A percentile compares a stretch with the other conserved stretches of the same genome.
phyloP scores from a whole-genome alignment of 1,284 basidiomycete species.

The Trichosporon faecale region DNA sequence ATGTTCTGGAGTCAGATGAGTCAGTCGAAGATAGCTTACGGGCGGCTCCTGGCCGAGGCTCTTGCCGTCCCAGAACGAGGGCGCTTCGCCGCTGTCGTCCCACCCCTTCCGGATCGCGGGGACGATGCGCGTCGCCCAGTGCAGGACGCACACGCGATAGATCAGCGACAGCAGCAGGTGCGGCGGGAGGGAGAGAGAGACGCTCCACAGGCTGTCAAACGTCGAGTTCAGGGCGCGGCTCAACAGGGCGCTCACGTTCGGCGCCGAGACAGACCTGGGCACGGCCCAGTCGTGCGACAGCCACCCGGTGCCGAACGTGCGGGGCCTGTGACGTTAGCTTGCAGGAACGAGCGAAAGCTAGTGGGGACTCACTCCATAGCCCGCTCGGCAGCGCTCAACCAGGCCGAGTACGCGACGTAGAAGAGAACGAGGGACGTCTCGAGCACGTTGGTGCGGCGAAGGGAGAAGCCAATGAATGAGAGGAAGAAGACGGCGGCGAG shows the following conservation, averaged over 20 bases:
- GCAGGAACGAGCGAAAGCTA: not conserved
- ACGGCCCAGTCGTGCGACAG: slow-evolving; percentile 29
- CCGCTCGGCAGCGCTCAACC: slow-evolving; percentile 50
- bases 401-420: slow-evolving; percentile 64
- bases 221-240: slow-evolving; percentile 30
- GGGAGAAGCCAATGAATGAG: slow-evolving; percentile 80
- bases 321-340: slow-evolving; percentile 34
- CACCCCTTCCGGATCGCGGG: slow-evolving; percentile 63
- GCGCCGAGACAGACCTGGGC: slow-evolving; percentile 19
- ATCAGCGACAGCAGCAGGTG: slow-evolving; percentile 67
- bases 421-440: slow-evolving; percentile 83
- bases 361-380: slow-evolving; percentile 46
- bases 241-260: slow-evolving; percentile 29
- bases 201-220: slow-evolving; percentile 37
- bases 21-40: slow-evolving; percentile 27
- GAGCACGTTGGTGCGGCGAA: slow-evolving; percentile 85
- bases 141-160: slow-evolving; percentile 78
- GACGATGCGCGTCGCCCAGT: slow-evolving; percentile 76
- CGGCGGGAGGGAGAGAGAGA: slow-evolving; percentile 43
- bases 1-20: slow-evolving; percentile 35
- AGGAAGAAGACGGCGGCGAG: slow-evolving; percentile 64
- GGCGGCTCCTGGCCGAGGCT: slow-evolving; percentile 48
- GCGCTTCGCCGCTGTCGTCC: slow-evolving; percentile 36
- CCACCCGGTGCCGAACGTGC: slow-evolving; percentile 47
- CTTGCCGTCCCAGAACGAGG: slow-evolving; percentile 49